A percentile compares a stretch with the other conserved stretches of the same genome.
Evolutionary conservation across 2,329 filamentous ascomycete genomes (phyloP).

Genomic region (Arthrobotrys megalospora): DNA sequence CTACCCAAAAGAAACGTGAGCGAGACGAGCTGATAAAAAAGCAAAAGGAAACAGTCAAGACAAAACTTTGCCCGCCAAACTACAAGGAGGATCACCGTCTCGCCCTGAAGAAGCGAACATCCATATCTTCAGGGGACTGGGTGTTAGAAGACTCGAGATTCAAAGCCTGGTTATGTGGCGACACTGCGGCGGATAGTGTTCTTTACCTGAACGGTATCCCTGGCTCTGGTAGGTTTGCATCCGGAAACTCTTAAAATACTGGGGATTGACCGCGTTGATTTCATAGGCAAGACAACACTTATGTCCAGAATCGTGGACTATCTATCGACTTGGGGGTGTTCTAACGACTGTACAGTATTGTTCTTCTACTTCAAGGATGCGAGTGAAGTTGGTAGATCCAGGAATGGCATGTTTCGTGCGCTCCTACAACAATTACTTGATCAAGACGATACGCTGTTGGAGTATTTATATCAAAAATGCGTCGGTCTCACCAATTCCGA

Average conservation of each 20-base stretch:
- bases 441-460: slow-evolving; percentile 20
- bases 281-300: slow-evolving; percentile 13
- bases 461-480: slow-evolving; percentile 7
- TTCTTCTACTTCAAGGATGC: slow-evolving; percentile 25
- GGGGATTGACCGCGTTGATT: not conserved
- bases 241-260: too few species aligned
- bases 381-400: not conserved
- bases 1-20: not conserved
- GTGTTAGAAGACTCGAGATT: not conserved
- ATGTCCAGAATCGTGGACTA: not conserved
- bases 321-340: not conserved
- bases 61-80: not conserved
- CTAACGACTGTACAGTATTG: not conserved
- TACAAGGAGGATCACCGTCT: not conserved
- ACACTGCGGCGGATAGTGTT: not conserved
- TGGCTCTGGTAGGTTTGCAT: slow-evolving; percentile 56
- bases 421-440: slow-evolving; percentile 6
- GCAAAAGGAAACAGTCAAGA: not conserved
- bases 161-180: slow-evolving; percentile 2
- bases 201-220: slow-evolving; percentile 62
- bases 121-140: slow-evolving; percentile 2
- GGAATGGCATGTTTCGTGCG: not conserved
- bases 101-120: not conserved
- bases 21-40: not conserved
- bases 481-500: not conserved